Conservation (phyloP, 169 alveolate genomes). For the Eimeria mitis region DNA sequence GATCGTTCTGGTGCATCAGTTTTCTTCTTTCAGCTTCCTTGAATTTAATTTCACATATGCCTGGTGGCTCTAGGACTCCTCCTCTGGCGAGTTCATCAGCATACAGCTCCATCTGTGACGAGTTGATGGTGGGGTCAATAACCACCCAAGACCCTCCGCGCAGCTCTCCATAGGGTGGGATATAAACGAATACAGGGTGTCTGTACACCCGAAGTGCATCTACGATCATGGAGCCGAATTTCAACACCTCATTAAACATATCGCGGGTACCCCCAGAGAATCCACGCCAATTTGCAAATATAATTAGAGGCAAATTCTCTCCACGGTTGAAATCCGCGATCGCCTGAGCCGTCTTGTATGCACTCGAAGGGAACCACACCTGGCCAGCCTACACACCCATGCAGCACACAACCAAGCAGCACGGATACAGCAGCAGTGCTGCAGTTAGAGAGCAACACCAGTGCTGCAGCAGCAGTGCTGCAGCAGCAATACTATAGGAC, state of each 20-base stretch:
- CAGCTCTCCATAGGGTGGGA: constrained; percentile 91
- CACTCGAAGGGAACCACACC: constrained; percentile 93
- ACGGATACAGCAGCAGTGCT: background rate
- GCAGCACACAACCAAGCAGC: background rate
- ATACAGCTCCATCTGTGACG: constrained; percentile 90
- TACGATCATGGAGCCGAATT: constrained; percentile 90
- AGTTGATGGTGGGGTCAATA: constrained; percentile 89
- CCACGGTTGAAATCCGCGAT: constrained; percentile 90
- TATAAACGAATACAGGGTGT: constrained; percentile 90
- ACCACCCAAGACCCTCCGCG: constrained; percentile 96
- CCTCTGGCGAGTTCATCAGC: constrained; percentile 92
- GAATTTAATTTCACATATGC: constrained; percentile 81
- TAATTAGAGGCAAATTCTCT: constrained; percentile 89
- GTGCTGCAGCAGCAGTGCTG: background rate
- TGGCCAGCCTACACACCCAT: constrained; percentile 86
- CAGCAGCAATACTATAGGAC: background rate
- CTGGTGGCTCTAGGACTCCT: constrained; percentile 90
- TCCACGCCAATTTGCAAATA: constrained; percentile 87
- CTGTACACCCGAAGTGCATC: constrained; percentile 88
- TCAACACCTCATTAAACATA: constrained; percentile 89
- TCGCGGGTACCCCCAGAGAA: constrained; percentile 90
- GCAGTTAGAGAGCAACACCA: background rate
- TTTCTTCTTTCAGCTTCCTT: constrained; percentile 59
- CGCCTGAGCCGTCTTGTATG: constrained; percentile 94
- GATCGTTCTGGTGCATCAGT: constrained; percentile 78